Evolutionary conservation across 2,329 filamentous ascomycete species (phyloP), one percentile per base, ranked within the genome.

Genomic region (Diaporthe eres): DNA sequence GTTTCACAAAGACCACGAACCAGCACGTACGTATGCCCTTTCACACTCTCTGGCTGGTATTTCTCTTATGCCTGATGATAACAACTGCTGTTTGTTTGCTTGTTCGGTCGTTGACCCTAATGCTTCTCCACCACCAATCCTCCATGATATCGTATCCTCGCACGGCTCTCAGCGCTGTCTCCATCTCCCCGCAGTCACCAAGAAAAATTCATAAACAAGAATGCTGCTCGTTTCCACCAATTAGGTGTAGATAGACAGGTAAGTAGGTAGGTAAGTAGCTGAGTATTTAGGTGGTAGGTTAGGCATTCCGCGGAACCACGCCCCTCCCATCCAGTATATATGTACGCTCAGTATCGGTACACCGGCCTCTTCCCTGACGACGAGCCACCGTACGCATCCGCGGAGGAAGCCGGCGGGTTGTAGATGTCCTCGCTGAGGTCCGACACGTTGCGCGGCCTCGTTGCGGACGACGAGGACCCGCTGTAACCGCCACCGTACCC

Each of bases 351-450:
- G 63, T 79, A 78, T 37, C 78, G 75, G 51, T 78, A 78, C 12
- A 76, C 75, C 10, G 79, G 77, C 49, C 71, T 73, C 60, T 79
- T 79, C 17, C 72, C 74, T 25, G 74, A 55, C 4, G 74, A 74
- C 0, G 76, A 72, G 3, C 65, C 58, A 2, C 73, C 74, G 55
- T 72, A 55, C 55, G 72, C 19, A 8, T 71, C 58, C 49, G 71
- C 51, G 9, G 61, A 15, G 9, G 42, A 19, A 4, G 15, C 7
- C 13, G 71, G 47, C 25, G 71, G 31, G 19, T 37, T 49, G 22
- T 77, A 77, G 34, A 77, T 55, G 6, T 74, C 75, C 9, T 75
- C 74, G n/a, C 53, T 65, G 25, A 37, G 49, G 28, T 58, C 68
- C 25, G 63, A 75, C 15, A 78, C 37, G 39, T 77, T 72, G n/a